A percentile compares a stretch with the other conserved stretches of the same genome.
phyloP scores from a whole-genome alignment of 2,329 filamentous ascomycete species.

The Gaeumannomyces tritici region DNA sequence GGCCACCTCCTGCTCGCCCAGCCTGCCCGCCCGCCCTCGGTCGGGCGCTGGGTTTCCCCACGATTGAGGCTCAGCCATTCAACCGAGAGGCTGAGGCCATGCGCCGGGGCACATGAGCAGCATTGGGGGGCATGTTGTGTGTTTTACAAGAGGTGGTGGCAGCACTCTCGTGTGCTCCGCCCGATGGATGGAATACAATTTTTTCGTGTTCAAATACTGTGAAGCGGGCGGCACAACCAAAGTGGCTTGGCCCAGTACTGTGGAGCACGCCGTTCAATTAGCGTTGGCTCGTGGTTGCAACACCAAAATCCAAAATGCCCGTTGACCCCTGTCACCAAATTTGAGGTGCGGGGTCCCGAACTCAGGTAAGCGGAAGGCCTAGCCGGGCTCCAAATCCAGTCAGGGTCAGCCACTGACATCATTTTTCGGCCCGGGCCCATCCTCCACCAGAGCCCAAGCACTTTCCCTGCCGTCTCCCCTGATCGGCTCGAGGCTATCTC shows the following conservation, averaged over 20 bases:
- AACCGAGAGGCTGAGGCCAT: not conserved
- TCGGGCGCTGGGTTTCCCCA: too few species aligned
- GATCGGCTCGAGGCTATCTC: too few species aligned
- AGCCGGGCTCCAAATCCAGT: not conserved
- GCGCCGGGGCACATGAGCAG: not conserved
- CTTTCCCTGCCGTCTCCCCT: too few species aligned
- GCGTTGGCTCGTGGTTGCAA: not conserved
- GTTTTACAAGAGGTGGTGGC: not conserved
- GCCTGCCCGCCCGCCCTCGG: too few species aligned
- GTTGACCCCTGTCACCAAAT: not conserved
- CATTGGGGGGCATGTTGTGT: not conserved
- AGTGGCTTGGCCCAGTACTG: not conserved
- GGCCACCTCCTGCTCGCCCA: not conserved
- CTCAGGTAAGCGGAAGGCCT: not conserved
- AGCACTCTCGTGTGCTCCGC: too few species aligned
- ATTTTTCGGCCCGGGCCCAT: too few species aligned
- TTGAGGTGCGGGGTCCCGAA: not conserved
- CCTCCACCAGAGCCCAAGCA: too few species aligned
- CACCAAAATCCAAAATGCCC: too few species aligned
- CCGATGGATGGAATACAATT: too few species aligned
- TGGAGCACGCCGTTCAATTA: not conserved
- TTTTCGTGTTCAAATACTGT: too few species aligned
- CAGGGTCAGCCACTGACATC: not conserved
- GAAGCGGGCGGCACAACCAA: too few species aligned
- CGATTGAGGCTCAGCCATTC: not conserved